Evolutionary conservation across 2,329 filamentous ascomycete species (phyloP), one percentile per base, ranked within the genome.

Genomic region (Leptoxyphium fumago): DNA sequence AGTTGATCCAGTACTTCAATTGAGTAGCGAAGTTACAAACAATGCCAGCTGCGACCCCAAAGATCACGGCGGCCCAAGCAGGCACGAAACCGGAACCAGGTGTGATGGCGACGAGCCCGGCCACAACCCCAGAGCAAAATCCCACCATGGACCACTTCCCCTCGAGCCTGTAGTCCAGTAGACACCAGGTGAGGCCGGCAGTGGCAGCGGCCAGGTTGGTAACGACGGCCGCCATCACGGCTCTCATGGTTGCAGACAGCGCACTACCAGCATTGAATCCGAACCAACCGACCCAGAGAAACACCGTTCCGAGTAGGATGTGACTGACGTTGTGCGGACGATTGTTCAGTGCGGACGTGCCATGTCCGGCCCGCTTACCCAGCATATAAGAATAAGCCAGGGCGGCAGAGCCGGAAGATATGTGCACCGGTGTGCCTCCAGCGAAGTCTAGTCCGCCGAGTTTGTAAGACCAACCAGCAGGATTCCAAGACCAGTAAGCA

Each of bases 251-350:
- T 42, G 85, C 85, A 41, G 79, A 72, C 44, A 91, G 70, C 11
- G 85, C 86, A 13, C 82, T 87, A 50, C 86, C 86, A 41, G 84
- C 85, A 56, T 94, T 94, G 77, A 94, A 94, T 40, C 87, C 87
- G 57, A 94, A 93, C 87, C 86, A 94, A 43, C 87, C 87, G 13
- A 94, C 83, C 86, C 87, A 94, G 13, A 94, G 78, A 66, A 94
- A 94, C 40, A 94, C 85, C 2, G 87, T 94, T 28, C 87, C 87
- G 45, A 93, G 82, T 43, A 94, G 85, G 53, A 94, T 87, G 61
- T 93, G 84, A 3, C 86, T 91, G 40, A 93, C 85, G 56, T 94
- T 94, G 69, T 94, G 87, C 9, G 87, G 87, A 42, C 87, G 82
- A 64, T 89, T 94, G 67, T 93, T 93, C 55, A 94, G 72, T 62